Evolutionary conservation across 2,329 filamentous ascomycete species (phyloP).

Genomic region (Talaromyces amestolkiae): DNA sequence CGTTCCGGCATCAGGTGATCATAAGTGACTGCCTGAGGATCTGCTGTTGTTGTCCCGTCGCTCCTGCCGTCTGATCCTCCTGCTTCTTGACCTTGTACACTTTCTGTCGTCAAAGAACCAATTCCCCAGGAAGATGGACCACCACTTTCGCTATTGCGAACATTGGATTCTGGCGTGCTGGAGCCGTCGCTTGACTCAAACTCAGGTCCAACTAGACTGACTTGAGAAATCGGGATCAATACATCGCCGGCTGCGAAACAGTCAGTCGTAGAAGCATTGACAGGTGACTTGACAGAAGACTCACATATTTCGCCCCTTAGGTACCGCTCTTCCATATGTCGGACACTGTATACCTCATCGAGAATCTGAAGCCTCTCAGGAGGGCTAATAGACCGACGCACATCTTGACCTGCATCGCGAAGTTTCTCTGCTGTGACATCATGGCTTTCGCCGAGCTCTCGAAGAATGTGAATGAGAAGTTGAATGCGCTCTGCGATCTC

Average conservation of each 20-base stretch:
- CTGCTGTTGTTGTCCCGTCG: constrained; percentile 7
- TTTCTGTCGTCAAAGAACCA: constrained; percentile 11
- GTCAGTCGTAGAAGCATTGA: not conserved
- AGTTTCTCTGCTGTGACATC: constrained; percentile 39
- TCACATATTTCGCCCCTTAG: constrained; percentile 38
- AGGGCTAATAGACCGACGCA: constrained; percentile 38
- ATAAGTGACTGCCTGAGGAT: constrained; percentile 11
- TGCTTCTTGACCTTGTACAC: not conserved
- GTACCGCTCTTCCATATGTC: constrained; percentile 40
- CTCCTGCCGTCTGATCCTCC: constrained; percentile 4
- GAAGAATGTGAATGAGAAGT: constrained; percentile 42
- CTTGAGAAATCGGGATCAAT: constrained; percentile 31
- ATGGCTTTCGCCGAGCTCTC: constrained; percentile 36
- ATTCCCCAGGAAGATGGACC: constrained; percentile 9
- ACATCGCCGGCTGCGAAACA: constrained; percentile 28
- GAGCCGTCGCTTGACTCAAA: constrained; percentile 22
- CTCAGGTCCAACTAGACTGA: constrained; percentile 26
- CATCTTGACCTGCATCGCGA: constrained; percentile 40
- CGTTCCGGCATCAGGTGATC: constrained; percentile 13
- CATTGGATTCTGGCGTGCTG: constrained; percentile 1
- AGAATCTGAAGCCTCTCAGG: constrained; percentile 36
- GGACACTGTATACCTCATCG: constrained; percentile 42
- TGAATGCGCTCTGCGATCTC: constrained; percentile 35
- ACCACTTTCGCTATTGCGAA: not conserved
- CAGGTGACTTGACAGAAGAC: not conserved